Evolutionary conservation across 2,329 filamentous ascomycete species (phyloP), one percentile per base, ranked within the genome.

Genomic region (Zasmidium citrigriseum): DNA sequence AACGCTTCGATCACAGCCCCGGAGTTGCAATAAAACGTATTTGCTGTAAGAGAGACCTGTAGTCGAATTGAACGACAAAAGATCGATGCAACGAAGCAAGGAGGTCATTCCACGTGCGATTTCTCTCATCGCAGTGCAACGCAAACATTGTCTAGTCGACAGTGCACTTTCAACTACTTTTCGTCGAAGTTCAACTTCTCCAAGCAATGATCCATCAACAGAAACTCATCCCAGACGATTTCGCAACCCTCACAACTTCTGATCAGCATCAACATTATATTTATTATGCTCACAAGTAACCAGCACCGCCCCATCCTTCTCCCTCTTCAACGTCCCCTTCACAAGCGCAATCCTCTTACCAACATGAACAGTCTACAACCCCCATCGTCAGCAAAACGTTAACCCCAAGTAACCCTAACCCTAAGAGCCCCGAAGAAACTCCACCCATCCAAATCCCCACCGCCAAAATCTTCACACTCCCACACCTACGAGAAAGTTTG

Each of bases 211-310:
- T n/a, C n/a, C n/a, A n/a, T n/a, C n/a, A n/a, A n/a, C n/a, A n/a
- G n/a, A n/a, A n/a, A 22, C n/a, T 48, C 18, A 23, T 48, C 5
- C 14, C 46, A 20, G n/a, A n/a, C n/a, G 3, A 48, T 34, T 41
- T 52, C 23, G 45, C 21, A 51, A 21, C 14, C 27, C 9, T 60
- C 38, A 63, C 22, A 64, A 45, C 44, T 63, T 65, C 44, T 55
- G n/a, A 57, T 67, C 65, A 20, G 62, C 65, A 55, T 65, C 64
- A 18, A 63, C 56, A 52, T 67, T 66, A n/a, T 64, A 65, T 54
- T 64, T 62, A 20, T 67, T 63, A 54, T 68, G 64, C 49, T 68
- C 66, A 51, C 66, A 67, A 9, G 61, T 64, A 21, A 63, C 62
- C 16, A 67, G 41, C 10, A 60, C 50, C 29, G 58, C 61, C 9